phyloP scores from a whole-genome alignment of 345 rosid genomes.

The Balakata baccata region DNA sequence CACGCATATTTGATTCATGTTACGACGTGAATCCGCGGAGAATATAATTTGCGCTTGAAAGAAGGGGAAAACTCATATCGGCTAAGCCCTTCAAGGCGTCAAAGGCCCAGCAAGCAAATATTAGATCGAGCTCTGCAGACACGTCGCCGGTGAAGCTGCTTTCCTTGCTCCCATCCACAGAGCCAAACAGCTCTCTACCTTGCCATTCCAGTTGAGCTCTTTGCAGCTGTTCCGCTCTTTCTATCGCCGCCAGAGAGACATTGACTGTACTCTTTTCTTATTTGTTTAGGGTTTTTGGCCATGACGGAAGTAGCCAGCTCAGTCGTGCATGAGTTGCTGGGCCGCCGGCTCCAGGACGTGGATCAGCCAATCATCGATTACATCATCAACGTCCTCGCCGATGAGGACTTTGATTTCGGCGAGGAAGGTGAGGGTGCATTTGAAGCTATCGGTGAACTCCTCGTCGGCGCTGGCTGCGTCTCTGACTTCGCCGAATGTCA shows the following conservation, averaged over 20 bases:
- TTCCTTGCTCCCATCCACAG: neutral
- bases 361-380: conserved; percentile 92
- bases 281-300: conserved; percentile 7
- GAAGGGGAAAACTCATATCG: too few relatives aligned
- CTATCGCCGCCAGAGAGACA: neutral
- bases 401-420: conserved; percentile 96
- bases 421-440: conserved; percentile 86
- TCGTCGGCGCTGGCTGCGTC: conserved; percentile 83
- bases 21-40: too few relatives aligned
- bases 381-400: conserved; percentile 96
- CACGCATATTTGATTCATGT: too few relatives aligned
- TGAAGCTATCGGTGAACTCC: conserved; percentile 90
- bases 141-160: neutral
- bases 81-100: too few relatives aligned
- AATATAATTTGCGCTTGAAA: too few relatives aligned
- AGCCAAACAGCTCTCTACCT: neutral
- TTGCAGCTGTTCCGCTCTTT: neutral
- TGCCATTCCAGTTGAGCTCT: neutral
- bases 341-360: conserved; percentile 63
- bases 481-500: conserved; percentile 76
- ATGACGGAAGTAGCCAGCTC: conserved; percentile 92
- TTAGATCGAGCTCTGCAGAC: neutral
- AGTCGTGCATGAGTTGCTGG: conserved; percentile 82
- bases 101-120: too few relatives aligned
- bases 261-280: neutral